Evolutionary conservation across 768 basidiomycete species (phyloP), one percentile per base, ranked within the genome.

Genomic region (Trametes cubensis): DNA sequence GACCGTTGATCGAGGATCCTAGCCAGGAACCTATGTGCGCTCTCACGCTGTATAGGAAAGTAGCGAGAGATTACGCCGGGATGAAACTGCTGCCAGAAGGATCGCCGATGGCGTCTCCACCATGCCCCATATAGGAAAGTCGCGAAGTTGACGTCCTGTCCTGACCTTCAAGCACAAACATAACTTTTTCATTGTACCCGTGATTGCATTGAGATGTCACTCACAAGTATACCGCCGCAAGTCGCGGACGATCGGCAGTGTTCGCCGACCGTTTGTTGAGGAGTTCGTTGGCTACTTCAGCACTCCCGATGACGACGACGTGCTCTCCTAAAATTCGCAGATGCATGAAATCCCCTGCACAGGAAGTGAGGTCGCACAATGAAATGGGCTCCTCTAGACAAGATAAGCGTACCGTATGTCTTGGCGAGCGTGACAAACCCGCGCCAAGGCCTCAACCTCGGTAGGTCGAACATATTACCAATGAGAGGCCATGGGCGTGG

Each of bases 391-490:
- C n/a, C n/a, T n/a, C n/a, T n/a, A n/a, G n/a, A n/a, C n/a, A n/a
- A n/a, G n/a, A n/a, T n/a, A n/a, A n/a, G 34, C 60, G 13, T 3
- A 55, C 60, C 47, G n/a, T 61, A 61, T 44, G n/a, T 25, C 6
- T 2, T 8, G 14, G 46, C 30, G 13, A 61, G 18, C 2, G 30
- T 14, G 2, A 21, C 2, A 15, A 49, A 61, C 15, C 25, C 25
- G 8, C 26, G 14, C 62, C 62, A 63, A 8, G 5, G 52, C 4
- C 62, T 39, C 11, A 53, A 38, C 30, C 57, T 34, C 18, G 64
- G 66, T 18, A 69, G 47, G 38, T 68, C 61, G n/a, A 67, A 39
- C 7, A 69, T 26, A 44, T 69, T 72, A 1, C 71, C 71, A 5
- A 72, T 40, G 10, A 72, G 41, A 4, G 70, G 66, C 45, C 41